Base-by-base conservation (phyloP, 2,329 filamentous ascomycete species). In the Byssothecium circinans region DNA sequence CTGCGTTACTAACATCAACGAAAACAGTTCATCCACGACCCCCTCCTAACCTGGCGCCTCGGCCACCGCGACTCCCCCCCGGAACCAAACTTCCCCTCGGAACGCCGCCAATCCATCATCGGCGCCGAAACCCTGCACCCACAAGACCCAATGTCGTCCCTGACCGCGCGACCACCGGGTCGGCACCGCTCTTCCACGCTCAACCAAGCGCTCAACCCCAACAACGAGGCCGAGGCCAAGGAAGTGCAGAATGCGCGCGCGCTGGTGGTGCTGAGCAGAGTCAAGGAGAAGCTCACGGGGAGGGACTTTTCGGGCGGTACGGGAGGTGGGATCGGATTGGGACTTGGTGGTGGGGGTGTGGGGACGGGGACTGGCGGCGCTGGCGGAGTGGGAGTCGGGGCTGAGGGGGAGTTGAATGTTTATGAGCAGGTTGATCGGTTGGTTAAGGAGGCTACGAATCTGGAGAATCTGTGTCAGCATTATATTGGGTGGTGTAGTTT, bases 401-500 rank as follows among this genome's bases (percentile, higher is more conserved):
- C 95, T 62, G 91, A 52, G 1, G 61, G 95, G 62, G 92, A 97
- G 74, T 79, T 99, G 54, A 86, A 85, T 48, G 85, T 95, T 18
- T 85, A 89, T 46, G 84, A 84, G 52, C 94, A 99, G 74, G 95
- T 99, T 4, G 92, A 96, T 72, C 92, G 95, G 71, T 77, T 99
- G 62, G 88, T 99, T 61, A 86, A 88, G 52, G 92, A 99, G 76
- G 94, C 94, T 18, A 99, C 94, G 6, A 96, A 94, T 67, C 78
- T 97, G 61, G 94, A 97, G 80, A 97, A 97, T 70, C 77, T 99
- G 52, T 99, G 94, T 70, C 94, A 97, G 78, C 94, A 97, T 76
- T 99, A 96, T 71, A 96, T 97, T 62, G 94, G 94, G 55, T 97
- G 92, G 92, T 97, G 92, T 75, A 95, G 89, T 74, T 97, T 96